Conservation (phyloP, 1,284 basidiomycete genomes). For the Inonotus hispidus region DNA sequence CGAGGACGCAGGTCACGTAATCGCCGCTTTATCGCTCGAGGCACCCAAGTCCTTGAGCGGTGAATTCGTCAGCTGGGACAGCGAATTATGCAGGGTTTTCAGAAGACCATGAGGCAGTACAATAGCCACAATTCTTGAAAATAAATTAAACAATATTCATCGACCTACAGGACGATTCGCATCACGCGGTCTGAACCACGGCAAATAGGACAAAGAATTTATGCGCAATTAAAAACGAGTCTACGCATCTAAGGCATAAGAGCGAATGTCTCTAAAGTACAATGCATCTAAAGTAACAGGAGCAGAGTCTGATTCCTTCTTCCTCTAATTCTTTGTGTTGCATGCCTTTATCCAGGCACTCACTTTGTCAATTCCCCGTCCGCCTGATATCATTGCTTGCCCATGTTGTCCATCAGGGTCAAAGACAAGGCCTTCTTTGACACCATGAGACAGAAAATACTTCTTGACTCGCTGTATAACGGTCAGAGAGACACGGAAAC, state of each 20-base stretch:
- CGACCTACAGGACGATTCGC: neutral
- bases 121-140: neutral
- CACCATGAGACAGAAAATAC: constrained; percentile 73
- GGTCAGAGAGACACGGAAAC: neutral
- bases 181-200: neutral
- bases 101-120: constrained; percentile 24
- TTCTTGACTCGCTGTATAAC: constrained; percentile 55
- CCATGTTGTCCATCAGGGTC: constrained; percentile 70
- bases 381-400: constrained; percentile 56
- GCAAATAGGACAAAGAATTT: neutral
- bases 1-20: constrained; percentile 68
- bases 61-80: constrained; percentile 70
- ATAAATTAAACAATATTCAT: neutral
- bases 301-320: neutral
- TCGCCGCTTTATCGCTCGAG: constrained; percentile 58
- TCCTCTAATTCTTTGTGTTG: neutral
- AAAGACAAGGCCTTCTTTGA: constrained; percentile 64
- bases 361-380: constrained; percentile 52
- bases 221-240: too few relatives aligned
- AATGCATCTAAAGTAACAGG: neutral
- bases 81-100: constrained; percentile 54
- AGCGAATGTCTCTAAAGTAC: neutral
- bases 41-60: constrained; percentile 61
- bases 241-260: too few relatives aligned
- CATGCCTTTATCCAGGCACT: constrained; percentile 53